Base-by-base conservation (phyloP, 2,329 filamentous ascomycete species). In the Trichophyton benhamiae region DNA sequence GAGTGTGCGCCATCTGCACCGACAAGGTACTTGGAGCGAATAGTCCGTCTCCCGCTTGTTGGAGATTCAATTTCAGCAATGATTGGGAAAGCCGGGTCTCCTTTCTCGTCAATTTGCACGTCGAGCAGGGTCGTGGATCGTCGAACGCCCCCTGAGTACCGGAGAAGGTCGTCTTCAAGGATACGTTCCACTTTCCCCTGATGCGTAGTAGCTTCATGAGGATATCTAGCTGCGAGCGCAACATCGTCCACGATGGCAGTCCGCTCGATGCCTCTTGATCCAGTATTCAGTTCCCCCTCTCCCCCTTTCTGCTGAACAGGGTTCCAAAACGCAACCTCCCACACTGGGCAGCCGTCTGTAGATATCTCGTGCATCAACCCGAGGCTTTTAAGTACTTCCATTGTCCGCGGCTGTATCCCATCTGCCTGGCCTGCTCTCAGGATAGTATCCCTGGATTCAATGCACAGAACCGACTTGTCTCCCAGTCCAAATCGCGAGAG, bases 171-270 rank as follows among this genome's bases (percentile, higher is more conserved):
- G 11, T 77, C 76, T 64, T 89, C 84, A 65, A 89, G 84, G 48
- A 87, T 84, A 15, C 83, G 79, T 73, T 89, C 87, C 62, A 89
- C 88, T 65, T 83, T 73, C 4, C 87, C 87, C 70, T 89, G 87
- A 68, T 89, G 87, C 11, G 89, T 74, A 1, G 87, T 80, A 0
- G 86, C 85, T 59, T 86, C 87, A 68, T 87, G 87, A 3, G 84
- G 85, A 66, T 87, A 88, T 1, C 69, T 60, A 7, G 62, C 41
- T n/a, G 46, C 38, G 15, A 64, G 25, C 3, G 61, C 59, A 6
- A 63, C 60, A 53, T 62, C 61, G 8, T 59, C 58, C 33, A 61
- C 61, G 30, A 60, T 60, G 2, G 61, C 57, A 15, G 63, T 63
- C 7, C 63, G 46, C 25, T 62, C 62, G 20, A 63, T 62, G 52